A percentile compares a stretch with the other conserved stretches of the same genome.
phyloP scores from a whole-genome alignment of 257 asterid species.

The Jasminum sambac region DNA sequence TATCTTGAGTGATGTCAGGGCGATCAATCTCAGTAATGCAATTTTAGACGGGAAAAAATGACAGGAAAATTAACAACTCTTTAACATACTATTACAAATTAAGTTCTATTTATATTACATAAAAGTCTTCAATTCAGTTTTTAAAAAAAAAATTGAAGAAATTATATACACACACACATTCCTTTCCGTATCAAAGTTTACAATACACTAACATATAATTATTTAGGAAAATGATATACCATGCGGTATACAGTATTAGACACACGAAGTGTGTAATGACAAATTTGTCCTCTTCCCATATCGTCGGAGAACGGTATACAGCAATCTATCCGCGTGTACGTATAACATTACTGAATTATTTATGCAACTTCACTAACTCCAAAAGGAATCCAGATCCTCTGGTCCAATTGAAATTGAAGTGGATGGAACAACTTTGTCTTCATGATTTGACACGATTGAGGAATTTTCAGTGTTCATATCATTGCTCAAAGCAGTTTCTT shows the following conservation, averaged over 20 bases:
- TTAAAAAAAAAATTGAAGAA: constrained; percentile 1
- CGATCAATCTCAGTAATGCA: constrained; percentile 24
- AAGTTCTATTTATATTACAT: constrained; percentile 7
- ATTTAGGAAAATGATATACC: background rate
- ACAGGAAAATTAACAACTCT: background rate
- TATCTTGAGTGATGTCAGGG: constrained; percentile 27
- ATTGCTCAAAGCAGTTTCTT: constrained; percentile 48
- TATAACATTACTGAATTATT: too few relatives aligned
- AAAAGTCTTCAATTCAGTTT: constrained; percentile 24
- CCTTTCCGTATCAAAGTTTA: background rate
- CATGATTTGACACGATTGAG: constrained; percentile 45
- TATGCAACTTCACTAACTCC: constrained; percentile 38
- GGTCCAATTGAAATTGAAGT: constrained; percentile 35
- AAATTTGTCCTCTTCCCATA: too few relatives aligned
- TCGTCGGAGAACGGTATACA: too few relatives aligned
- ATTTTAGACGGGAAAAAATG: constrained; percentile 1
- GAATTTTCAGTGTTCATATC: constrained; percentile 47
- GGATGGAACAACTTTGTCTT: constrained; percentile 33
- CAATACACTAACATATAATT: background rate
- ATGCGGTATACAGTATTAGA: too few relatives aligned
- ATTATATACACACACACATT: background rate
- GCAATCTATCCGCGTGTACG: too few relatives aligned
- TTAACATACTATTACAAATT: background rate
- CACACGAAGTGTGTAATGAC: too few relatives aligned
- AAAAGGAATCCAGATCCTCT: constrained; percentile 40